Conservation (phyloP, 768 basidiomycete genomes). For the Mycena latifolia region DNA sequence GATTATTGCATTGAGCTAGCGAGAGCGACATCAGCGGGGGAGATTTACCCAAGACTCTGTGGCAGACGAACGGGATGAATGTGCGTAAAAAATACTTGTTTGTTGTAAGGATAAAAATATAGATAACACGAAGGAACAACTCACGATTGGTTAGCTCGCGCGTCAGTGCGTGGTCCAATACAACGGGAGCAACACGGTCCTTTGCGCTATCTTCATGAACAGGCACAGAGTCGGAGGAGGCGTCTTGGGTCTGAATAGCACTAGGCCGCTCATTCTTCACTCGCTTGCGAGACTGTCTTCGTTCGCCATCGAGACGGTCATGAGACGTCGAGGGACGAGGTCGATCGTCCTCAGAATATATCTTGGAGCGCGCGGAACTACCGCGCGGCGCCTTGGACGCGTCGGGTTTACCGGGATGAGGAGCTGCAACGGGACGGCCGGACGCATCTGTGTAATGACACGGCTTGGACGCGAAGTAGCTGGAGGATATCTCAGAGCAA, state of each 20-base stretch:
- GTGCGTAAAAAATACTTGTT: constrained; percentile 83
- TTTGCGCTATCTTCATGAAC: constrained; percentile 45
- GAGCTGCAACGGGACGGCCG: constrained; percentile 86
- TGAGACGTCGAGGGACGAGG: constrained; percentile 41
- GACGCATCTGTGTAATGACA: constrained; percentile 87
- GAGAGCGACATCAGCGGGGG: too few relatives aligned
- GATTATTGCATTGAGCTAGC: too few relatives aligned
- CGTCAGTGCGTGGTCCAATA: constrained; percentile 72
- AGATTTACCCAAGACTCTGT: too few relatives aligned
- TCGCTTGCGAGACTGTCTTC: constrained; percentile 60
- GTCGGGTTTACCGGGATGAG: constrained; percentile 62
- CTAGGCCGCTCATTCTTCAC: constrained; percentile 58
- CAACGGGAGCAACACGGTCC: constrained; percentile 57
- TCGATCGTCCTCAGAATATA: constrained; percentile 30
- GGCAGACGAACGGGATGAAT: constrained; percentile 83
- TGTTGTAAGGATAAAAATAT: constrained; percentile 5
- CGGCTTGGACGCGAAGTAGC: constrained; percentile 84
- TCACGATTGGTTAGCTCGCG: constrained; percentile 82
- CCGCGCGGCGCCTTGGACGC: constrained; percentile 36
- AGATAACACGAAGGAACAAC: constrained; percentile 42
- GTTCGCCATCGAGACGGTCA: constrained; percentile 50
- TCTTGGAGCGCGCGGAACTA: constrained; percentile 25
- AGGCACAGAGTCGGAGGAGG: constrained; percentile 50
- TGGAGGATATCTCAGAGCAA: constrained; percentile 44
- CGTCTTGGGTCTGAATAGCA: constrained; percentile 51